These are phyloP conservation scores for Pseudozyma thailandica DNA, from an alignment of 1,284 basidiomycete genomes.

Conservation along the genomic window DNA sequence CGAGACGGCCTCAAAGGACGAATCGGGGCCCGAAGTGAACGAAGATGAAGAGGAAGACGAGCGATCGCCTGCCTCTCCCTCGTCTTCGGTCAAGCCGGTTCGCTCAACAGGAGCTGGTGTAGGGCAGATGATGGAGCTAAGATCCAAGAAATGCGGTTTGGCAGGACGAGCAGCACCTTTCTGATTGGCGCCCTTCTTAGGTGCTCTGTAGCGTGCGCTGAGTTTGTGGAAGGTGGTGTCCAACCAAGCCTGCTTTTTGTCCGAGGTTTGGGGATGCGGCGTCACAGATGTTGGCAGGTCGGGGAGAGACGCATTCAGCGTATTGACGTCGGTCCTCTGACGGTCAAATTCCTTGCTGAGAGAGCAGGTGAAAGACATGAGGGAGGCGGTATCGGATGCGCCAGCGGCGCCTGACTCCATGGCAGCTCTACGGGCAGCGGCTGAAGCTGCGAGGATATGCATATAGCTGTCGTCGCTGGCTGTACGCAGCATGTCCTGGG, in stretches of 20 bases:
- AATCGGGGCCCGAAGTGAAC: slow-evolving; percentile 32
- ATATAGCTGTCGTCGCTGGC: slow-evolving; percentile 45
- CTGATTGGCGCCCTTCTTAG: slow-evolving; percentile 14
- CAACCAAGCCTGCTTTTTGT: slow-evolving; percentile 38
- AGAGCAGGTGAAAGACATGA: slow-evolving; percentile 42
- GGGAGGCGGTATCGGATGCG: slow-evolving; percentile 29
- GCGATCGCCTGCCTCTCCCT: slow-evolving; percentile 26
- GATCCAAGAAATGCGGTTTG: slow-evolving; percentile 51
- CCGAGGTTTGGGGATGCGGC: not conserved
- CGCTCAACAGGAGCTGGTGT: slow-evolving; percentile 12
- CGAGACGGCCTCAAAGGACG: slow-evolving; percentile 39
- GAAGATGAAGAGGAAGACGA: slow-evolving; percentile 28
- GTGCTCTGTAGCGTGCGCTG: slow-evolving; percentile 24
- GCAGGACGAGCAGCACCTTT: slow-evolving; percentile 4
- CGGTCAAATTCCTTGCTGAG: slow-evolving; percentile 47
- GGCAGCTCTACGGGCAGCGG: slow-evolving; percentile 24
- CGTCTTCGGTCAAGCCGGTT: slow-evolving; percentile 18
- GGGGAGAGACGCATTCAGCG: slow-evolving; percentile 12
- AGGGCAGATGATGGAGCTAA: slow-evolving; percentile 47
- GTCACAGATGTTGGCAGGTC: slow-evolving; percentile 2
- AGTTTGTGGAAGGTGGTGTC: slow-evolving; percentile 47
- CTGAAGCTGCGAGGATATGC: slow-evolving; percentile 42
- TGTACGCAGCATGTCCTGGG: slow-evolving; percentile 39
- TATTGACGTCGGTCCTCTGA: slow-evolving; percentile 14
- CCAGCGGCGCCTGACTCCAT: slow-evolving; percentile 14